Conservation (phyloP, 2,329 filamentous ascomycete genomes). For the Neonectria neomacrospora region DNA sequence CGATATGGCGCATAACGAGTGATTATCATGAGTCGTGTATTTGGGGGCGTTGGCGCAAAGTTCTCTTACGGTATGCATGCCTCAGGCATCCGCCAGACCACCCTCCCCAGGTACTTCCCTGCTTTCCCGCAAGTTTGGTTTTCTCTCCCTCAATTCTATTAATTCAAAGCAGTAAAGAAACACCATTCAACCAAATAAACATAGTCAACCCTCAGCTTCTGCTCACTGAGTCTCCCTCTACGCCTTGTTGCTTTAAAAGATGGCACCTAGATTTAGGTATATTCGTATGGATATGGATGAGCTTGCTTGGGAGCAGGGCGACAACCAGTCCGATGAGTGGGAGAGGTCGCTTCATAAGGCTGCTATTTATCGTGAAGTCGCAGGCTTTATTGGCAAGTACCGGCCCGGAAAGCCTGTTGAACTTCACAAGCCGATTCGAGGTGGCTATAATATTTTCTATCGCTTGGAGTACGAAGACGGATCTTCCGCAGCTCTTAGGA, state of each 20-base stretch:
- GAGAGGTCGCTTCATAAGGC: slow-evolving; percentile 33
- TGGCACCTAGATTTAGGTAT: background rate
- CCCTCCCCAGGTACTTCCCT: background rate
- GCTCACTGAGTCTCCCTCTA: background rate
- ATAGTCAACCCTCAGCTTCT: background rate
- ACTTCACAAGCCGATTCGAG: slow-evolving; percentile 42
- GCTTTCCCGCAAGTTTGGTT: background rate
- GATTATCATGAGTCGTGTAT: background rate
- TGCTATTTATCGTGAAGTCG: slow-evolving; percentile 36
- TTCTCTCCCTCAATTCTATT: background rate
- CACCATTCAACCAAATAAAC: background rate
- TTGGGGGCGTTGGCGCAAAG: background rate
- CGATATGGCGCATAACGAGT: background rate
- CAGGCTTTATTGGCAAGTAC: slow-evolving; percentile 41
- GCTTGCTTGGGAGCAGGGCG: slow-evolving; percentile 44
- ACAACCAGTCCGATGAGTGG: slow-evolving; percentile 43
- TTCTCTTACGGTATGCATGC: background rate
- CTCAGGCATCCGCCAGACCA: background rate
- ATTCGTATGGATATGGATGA: slow-evolving; percentile 38
- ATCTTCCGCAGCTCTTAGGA: slow-evolving; percentile 45
- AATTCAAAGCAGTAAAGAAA: background rate
- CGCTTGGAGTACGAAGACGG: slow-evolving; percentile 48
- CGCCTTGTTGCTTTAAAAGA: background rate
- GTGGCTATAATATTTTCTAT: slow-evolving; percentile 47
- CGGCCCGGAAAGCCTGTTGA: slow-evolving; percentile 35